Conservation (phyloP, 164 flowering plant genomes). For the Aristolochia californica region DNA sequence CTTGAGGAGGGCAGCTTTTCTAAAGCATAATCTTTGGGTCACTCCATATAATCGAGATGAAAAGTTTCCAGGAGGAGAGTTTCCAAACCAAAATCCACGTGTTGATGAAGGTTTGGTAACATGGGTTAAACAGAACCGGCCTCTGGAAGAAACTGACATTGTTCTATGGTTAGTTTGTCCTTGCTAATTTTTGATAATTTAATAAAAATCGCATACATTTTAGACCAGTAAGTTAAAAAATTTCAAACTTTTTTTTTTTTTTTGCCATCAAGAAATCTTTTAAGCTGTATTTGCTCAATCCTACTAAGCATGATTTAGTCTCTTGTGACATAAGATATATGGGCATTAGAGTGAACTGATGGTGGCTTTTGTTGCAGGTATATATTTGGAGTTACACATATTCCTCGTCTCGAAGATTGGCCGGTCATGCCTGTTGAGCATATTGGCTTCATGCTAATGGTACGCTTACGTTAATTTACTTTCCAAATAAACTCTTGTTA, state of each 20-base stretch:
- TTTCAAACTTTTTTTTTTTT: too few relatives aligned
- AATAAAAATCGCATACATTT: too few relatives aligned
- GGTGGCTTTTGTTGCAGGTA: constrained; percentile 38
- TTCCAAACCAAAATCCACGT: constrained; percentile 93
- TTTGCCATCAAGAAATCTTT: too few relatives aligned
- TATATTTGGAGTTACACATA: constrained; percentile 70
- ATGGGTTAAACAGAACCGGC: constrained; percentile 65
- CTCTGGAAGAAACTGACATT: constrained; percentile 68
- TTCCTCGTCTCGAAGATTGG: constrained; percentile 88
- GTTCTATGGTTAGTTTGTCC: constrained; percentile 82
- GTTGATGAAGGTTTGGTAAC: constrained; percentile 71
- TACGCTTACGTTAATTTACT: constrained; percentile 13
- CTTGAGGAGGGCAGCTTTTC: constrained; percentile 71
- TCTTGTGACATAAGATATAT: too few relatives aligned
- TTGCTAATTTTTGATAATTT: too few relatives aligned
- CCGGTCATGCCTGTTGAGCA: constrained; percentile 90
- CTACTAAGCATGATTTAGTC: too few relatives aligned
- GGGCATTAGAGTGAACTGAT: too few relatives aligned
- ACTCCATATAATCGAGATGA: constrained; percentile 58
- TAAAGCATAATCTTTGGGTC: constrained; percentile 92
- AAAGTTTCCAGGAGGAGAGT: constrained; percentile 83
- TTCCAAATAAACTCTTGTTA: background rate
- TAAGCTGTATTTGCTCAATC: too few relatives aligned
- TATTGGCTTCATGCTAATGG: constrained; percentile 80
- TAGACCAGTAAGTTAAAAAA: too few relatives aligned